Conservation (phyloP, 2,329 filamentous ascomycete genomes). For the Trichoderma sp. region DNA sequence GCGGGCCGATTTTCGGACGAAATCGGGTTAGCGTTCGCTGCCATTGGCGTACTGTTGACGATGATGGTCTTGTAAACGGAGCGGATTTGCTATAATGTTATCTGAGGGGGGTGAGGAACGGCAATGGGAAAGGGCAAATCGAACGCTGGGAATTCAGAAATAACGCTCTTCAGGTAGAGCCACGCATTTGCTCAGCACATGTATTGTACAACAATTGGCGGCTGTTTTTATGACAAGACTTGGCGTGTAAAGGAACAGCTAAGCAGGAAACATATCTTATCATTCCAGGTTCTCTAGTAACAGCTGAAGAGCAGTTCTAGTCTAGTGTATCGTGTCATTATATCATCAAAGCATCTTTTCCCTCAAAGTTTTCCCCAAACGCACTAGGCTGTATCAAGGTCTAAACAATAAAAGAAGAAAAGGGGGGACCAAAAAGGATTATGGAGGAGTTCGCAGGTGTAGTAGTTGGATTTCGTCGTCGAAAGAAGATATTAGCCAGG, state of each 20-base stretch:
- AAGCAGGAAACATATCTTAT: neutral
- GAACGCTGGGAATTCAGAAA: neutral
- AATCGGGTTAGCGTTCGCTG: neutral
- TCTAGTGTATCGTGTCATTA: constrained; percentile 19
- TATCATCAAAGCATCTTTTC: constrained; percentile 12
- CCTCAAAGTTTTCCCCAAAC: neutral
- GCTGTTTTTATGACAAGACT: neutral
- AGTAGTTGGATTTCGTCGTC: neutral
- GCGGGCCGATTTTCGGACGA: neutral
- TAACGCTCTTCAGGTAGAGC: neutral
- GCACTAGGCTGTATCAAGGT: constrained; percentile 2
- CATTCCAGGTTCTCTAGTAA: constrained; percentile 10
- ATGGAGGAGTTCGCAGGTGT: neutral
- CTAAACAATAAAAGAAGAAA: constrained; percentile 9
- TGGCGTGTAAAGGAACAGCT: neutral
- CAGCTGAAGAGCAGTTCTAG: constrained; percentile 2
- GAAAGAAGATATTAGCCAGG: constrained; percentile 33
- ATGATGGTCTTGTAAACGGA: neutral
- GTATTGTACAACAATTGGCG: constrained; percentile 5
- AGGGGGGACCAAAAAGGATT: neutral
- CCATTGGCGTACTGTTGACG: neutral
- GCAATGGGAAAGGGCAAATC: neutral
- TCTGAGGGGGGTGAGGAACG: neutral
- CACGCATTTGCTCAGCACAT: neutral
- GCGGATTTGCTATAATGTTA: neutral